Percentiles rank a stretch among this genome's conserved stretches.
These are phyloP conservation scores for Metarhizium robertsii DNA, from an alignment of 2,329 filamentous ascomycete genomes.

Conservation along the genomic window DNA sequence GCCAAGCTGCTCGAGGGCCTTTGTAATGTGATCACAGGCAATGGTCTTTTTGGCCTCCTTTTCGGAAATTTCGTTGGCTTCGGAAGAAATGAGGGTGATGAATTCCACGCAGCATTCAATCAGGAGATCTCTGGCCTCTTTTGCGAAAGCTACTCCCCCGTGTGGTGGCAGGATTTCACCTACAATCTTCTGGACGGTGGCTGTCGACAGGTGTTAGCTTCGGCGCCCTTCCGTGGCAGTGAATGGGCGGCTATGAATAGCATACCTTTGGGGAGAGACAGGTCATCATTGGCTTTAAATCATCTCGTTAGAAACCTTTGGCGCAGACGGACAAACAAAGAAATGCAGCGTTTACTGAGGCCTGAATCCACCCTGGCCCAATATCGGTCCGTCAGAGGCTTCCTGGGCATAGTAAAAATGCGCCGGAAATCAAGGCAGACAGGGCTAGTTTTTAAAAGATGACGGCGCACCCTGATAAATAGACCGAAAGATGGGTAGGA, in stretches of 20 bases:
- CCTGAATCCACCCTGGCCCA: constrained; percentile 17
- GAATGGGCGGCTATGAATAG: neutral
- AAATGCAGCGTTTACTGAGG: constrained; percentile 8
- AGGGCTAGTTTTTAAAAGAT: too few species aligned
- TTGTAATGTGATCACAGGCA: constrained; percentile 94
- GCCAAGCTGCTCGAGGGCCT: constrained; percentile 83
- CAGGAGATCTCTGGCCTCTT: constrained; percentile 87
- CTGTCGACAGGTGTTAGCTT: constrained; percentile 28
- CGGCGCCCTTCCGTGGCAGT: neutral
- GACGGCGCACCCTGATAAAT: neutral
- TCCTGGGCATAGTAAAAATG: constrained; percentile 9
- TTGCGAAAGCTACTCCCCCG: constrained; percentile 74
- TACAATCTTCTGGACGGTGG: constrained; percentile 77
- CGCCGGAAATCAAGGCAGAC: neutral
- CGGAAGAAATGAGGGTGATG: constrained; percentile 95
- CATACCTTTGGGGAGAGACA: constrained; percentile 56
- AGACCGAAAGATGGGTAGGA: neutral
- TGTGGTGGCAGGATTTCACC: constrained; percentile 79
- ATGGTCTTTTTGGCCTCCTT: constrained; percentile 99
- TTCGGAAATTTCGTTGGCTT: constrained; percentile 97
- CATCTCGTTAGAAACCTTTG: constrained; percentile 21
- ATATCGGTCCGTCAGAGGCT: constrained; percentile 17
- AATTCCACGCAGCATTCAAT: constrained; percentile 99
- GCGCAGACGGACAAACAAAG: neutral
- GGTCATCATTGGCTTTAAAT: constrained; percentile 48